Base-by-base conservation (phyloP, 768 basidiomycete species). In the Lactarius pseudohatsudake region DNA sequence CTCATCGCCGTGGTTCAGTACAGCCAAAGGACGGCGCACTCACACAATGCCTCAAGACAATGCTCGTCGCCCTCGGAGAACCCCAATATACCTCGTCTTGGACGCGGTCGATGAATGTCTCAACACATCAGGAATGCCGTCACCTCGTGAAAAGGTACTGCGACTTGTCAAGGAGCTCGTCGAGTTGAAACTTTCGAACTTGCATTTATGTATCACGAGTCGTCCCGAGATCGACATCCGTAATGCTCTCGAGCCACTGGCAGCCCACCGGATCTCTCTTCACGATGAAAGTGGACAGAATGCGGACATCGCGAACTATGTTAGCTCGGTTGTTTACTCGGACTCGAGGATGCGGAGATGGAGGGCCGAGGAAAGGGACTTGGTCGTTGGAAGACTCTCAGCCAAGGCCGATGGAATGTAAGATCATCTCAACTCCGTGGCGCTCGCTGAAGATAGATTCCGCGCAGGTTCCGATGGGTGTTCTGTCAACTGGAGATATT, bases 41-140 rank as follows among this genome's bases (percentile, higher is more conserved):
- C 15, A 15, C 32, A 1, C 16, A 47, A 20, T 64, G 63, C 3
- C 56, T 64, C 30, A 45, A 64, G 45, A 10, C 26, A 9, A 64
- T 64, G 41, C 57, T 64, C 36, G 4, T 2, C 0, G 13, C 13
- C 7, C n/a, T 43, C 15, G 34, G n/a, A 18, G 38, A 32, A 15
- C 13, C 3, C 34, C 18, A 3, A 56, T n/a, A 0, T 56, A 30
- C 13, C 4, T 36, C 22, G 10, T 16, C n/a, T 11, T 61, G 1
- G 58, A 59, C 38, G 58, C 58, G 2, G 7, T 59, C 1, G 58
- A 59, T 13, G 58, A 59, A 40, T 59, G 58, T 41, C n/a, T 8
- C 32, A 43, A 59, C 2, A n/a, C 11, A n/a, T 41, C 38, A 6
- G 55, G 30, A 3, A 56, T 56, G 7, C 34, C 28, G 10, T 50